Evolutionary conservation across 768 basidiomycete genomes (phyloP).

Genomic region (Tricholoma bakamatsutake): DNA sequence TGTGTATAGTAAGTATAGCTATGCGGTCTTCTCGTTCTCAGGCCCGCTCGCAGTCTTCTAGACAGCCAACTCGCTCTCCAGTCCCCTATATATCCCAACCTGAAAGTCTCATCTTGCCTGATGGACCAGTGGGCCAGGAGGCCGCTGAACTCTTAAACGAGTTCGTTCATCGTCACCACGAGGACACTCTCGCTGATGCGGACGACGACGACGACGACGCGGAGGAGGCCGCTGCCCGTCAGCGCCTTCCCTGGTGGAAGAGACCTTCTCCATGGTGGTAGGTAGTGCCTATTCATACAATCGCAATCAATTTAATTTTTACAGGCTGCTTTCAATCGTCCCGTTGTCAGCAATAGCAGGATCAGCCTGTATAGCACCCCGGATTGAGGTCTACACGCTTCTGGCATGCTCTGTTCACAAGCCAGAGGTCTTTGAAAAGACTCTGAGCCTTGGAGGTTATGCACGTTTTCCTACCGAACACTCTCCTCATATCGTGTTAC

Average conservation of each 20-base stretch:
- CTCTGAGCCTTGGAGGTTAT: constrained; percentile 9
- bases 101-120: constrained; percentile 37
- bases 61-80: constrained; percentile 4
- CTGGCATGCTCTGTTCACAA: constrained; percentile 66
- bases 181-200: constrained; percentile 16
- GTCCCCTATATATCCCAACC: constrained; percentile 23
- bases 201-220: constrained; percentile 27
- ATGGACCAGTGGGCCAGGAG: constrained; percentile 40
- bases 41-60: not conserved
- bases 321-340: constrained; percentile 52
- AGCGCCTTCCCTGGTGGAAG: constrained; percentile 63
- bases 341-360: constrained; percentile 52
- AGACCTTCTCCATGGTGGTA: constrained; percentile 71
- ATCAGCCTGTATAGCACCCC: constrained; percentile 58
- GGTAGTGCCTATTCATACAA: constrained; percentile 15
- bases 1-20: too few species aligned
- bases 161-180: constrained; percentile 35
- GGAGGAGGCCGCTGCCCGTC: constrained; percentile 7
- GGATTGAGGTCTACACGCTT: constrained; percentile 67
- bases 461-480: not conserved
- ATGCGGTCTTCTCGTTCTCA: not conserved
- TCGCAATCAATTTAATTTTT: not conserved
- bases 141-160: constrained; percentile 41
- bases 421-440: constrained; percentile 44
- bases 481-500: not conserved